A percentile compares a stretch with the other conserved stretches of the same genome.
Conservation (phyloP, 208 protist species). For the Trypanosomatidae sp. region DNA sequence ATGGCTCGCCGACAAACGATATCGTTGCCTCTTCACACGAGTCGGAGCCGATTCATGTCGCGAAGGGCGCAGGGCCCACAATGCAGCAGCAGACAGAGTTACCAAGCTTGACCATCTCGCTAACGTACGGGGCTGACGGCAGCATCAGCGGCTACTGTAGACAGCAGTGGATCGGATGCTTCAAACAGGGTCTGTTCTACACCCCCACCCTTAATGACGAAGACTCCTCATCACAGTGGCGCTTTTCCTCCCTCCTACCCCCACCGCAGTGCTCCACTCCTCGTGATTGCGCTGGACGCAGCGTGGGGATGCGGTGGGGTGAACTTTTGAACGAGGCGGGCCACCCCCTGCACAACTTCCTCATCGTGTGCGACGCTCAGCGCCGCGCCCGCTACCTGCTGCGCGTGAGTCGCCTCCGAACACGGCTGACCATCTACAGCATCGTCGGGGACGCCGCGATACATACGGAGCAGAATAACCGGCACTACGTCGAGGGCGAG, state of each 20-base stretch:
- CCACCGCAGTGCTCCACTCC: slow-evolving; percentile 1
- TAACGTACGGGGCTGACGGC: slow-evolving; percentile 33
- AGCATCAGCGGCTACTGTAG: slow-evolving; percentile 34
- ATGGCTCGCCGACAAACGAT: background rate
- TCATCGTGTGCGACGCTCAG: slow-evolving; percentile 58
- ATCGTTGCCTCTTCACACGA: background rate
- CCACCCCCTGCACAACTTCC: slow-evolving; percentile 51
- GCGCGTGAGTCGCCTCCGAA: slow-evolving; percentile 50
- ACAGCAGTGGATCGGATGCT: slow-evolving; percentile 28
- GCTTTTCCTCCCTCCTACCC: background rate
- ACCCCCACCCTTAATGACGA: background rate
- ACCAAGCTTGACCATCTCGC: slow-evolving; percentile 18
- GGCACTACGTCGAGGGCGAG: slow-evolving; percentile 46
- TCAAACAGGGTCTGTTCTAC: slow-evolving; percentile 20
- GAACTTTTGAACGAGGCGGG: slow-evolving; percentile 60
- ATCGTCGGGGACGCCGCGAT: slow-evolving; percentile 40
- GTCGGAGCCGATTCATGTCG: background rate
- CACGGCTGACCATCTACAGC: slow-evolving; percentile 46
- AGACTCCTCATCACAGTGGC: background rate
- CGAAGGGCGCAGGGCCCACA: background rate
- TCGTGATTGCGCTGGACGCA: background rate
- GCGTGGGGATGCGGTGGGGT: slow-evolving; percentile 19
- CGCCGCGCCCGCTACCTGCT: slow-evolving; percentile 56
- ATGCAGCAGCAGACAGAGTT: slow-evolving; percentile 2
- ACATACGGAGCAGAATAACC: slow-evolving; percentile 33